A percentile compares a stretch with the other conserved stretches of the same genome.
phyloP scores from a whole-genome alignment of 2,329 filamentous ascomycete species.

The Penicillium sp. region DNA sequence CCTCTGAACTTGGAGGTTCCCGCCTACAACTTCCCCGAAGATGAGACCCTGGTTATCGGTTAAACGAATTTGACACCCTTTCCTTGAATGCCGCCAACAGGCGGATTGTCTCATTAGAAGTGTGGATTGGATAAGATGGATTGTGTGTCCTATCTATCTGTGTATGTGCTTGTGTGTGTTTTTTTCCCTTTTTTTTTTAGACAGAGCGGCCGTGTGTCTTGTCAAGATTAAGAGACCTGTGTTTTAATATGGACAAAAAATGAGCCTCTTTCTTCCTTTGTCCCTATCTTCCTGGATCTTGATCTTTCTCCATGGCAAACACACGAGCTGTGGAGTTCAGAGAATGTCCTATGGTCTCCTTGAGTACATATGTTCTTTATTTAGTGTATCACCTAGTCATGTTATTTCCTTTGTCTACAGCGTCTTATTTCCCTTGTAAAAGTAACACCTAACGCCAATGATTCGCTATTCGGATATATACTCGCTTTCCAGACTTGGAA shows the following conservation, averaged over 20 bases:
- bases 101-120: conserved; percentile 17
- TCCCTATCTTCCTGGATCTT: conserved; percentile 19
- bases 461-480: background rate
- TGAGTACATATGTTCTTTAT: conserved; percentile 29
- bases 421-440: background rate
- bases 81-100: conserved; percentile 5
- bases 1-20: conserved; percentile 97
- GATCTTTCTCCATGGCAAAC: conserved; percentile 9
- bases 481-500: background rate
- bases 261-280: conserved; percentile 30
- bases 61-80: conserved; percentile 50
- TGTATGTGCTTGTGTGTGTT: conserved; percentile 26
- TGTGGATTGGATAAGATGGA: conserved; percentile 16
- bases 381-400: conserved; percentile 30
- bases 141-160: conserved; percentile 19
- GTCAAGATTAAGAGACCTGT: conserved; percentile 38
- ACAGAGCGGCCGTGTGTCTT: conserved; percentile 34
- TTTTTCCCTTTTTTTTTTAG: conserved; percentile 28
- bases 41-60: conserved; percentile 86
- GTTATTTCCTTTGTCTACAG: conserved; percentile 27
- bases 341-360: conserved; percentile 16
- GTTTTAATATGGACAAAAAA: conserved; percentile 42
- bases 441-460: background rate
- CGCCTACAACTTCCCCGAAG: conserved; percentile 86
- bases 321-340: conserved; percentile 8